Percentiles rank a stretch among this genome's conserved stretches.
These are phyloP conservation scores for Diplocarpon rosae DNA, from an alignment of 2,329 filamentous ascomycete species.

Conservation along the genomic window DNA sequence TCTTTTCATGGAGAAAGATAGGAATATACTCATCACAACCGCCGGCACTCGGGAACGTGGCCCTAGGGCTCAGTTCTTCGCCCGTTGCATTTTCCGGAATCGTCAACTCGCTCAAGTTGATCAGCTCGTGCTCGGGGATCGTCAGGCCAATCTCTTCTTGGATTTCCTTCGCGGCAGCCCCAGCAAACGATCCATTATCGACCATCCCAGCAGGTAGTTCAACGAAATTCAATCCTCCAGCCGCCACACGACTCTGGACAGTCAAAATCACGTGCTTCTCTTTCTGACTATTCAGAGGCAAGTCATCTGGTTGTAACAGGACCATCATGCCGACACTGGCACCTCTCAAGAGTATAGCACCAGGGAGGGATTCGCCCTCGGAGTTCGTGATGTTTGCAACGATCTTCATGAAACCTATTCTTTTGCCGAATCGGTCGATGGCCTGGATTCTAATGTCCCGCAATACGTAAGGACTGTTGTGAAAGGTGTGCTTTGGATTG, in stretches of 20 bases:
- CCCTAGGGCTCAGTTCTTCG: constrained; percentile 31
- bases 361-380: constrained; percentile 33
- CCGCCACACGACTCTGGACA: constrained; percentile 25
- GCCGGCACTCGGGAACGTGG: constrained; percentile 46
- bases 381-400: constrained; percentile 36
- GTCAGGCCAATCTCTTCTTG: constrained; percentile 47
- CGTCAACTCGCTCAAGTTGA: constrained; percentile 42
- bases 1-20: constrained; percentile 45
- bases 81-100: constrained; percentile 34
- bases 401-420: constrained; percentile 46
- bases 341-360: constrained; percentile 45
- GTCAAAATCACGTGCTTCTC: constrained; percentile 49
- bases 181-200: constrained; percentile 33
- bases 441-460: constrained; percentile 41
- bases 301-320: constrained; percentile 36
- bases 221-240: constrained; percentile 5
- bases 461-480: constrained; percentile 40
- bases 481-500: constrained; percentile 11
- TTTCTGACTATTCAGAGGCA: constrained; percentile 20
- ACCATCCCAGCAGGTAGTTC: constrained; percentile 10
- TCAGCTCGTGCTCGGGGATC: constrained; percentile 39
- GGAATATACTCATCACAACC: constrained; percentile 51
- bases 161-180: constrained; percentile 48
- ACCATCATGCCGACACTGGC: constrained; percentile 49
- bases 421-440: constrained; percentile 38